Evolutionary conservation across 2,329 filamentous ascomycete species (phyloP).

Genomic region (Cadophora luteo-olivacea): DNA sequence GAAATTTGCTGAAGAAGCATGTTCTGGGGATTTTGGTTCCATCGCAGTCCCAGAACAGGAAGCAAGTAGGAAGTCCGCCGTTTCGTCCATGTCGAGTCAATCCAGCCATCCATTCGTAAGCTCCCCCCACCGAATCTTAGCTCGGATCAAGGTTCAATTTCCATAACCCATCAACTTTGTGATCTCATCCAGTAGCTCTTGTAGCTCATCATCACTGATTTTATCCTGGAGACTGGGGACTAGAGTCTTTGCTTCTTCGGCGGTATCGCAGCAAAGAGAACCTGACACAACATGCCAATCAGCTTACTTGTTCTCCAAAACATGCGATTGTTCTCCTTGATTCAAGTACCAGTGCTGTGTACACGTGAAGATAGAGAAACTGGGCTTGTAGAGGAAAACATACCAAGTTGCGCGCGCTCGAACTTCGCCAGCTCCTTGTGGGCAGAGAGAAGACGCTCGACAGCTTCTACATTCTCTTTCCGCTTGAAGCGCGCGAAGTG

Average conservation of each 20-base stretch:
- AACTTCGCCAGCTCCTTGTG: constrained; percentile 87
- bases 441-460: constrained; percentile 82
- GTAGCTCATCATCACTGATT: constrained; percentile 86
- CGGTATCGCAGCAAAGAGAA: constrained; percentile 87
- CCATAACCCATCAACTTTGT: constrained; percentile 67
- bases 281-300: constrained; percentile 56
- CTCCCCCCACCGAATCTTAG: too few species aligned
- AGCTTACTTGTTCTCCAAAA: constrained; percentile 4
- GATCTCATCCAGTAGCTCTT: constrained; percentile 89
- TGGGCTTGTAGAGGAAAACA: constrained; percentile 39
- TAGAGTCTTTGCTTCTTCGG: constrained; percentile 95
- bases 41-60: too few species aligned
- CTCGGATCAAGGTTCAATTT: constrained; percentile 15
- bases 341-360: neutral
- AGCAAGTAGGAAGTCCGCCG: too few species aligned
- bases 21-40: too few species aligned
- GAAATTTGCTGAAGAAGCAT: too few species aligned
- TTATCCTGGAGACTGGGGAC: constrained; percentile 91
- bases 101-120: too few species aligned
- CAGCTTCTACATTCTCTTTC: constrained; percentile 92
- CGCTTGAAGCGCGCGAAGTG: constrained; percentile 96
- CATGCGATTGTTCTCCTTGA: neutral
- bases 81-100: too few species aligned
- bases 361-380: too few species aligned
- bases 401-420: constrained; percentile 91